Evolutionary conservation across 2,329 filamentous ascomycete species (phyloP).

Genomic region (Penicillium griseofulvum): DNA sequence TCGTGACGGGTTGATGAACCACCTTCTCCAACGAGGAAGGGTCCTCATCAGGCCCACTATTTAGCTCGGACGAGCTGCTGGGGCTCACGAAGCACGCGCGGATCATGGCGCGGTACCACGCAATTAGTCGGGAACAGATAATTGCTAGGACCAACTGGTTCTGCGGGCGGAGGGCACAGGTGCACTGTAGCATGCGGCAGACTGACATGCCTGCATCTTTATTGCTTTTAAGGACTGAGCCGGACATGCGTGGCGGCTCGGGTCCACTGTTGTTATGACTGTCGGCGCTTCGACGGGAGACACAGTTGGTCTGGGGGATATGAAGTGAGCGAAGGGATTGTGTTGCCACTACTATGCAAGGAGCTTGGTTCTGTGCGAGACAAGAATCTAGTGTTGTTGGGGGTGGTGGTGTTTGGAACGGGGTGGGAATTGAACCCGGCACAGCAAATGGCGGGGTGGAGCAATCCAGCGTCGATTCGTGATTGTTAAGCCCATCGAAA

Average conservation of each 20-base stretch:
- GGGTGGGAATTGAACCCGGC: neutral
- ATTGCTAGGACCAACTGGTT: slow-evolving; percentile 7
- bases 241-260: slow-evolving; percentile 4
- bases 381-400: neutral
- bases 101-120: slow-evolving; percentile 10
- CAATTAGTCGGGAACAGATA: slow-evolving; percentile 6
- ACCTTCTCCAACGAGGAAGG: neutral
- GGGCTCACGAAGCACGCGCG: neutral
- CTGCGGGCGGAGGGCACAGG: slow-evolving; percentile 4
- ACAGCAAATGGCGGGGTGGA: neutral
- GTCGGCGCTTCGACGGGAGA: neutral
- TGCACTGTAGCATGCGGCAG: slow-evolving; percentile 10
- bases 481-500: neutral
- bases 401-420: neutral
- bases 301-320: neutral
- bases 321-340: slow-evolving; percentile 6
- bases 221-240: slow-evolving; percentile 5
- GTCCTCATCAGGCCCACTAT: neutral
- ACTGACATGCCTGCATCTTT: slow-evolving; percentile 9
- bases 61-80: neutral
- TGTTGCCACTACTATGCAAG: slow-evolving; percentile 9
- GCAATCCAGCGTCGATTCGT: neutral
- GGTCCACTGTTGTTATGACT: neutral
- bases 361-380: neutral
- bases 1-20: slow-evolving; percentile 4